phyloP scores from a whole-genome alignment of 169 alveolate genomes.

The Pseudocohnilembus persalinus region DNA sequence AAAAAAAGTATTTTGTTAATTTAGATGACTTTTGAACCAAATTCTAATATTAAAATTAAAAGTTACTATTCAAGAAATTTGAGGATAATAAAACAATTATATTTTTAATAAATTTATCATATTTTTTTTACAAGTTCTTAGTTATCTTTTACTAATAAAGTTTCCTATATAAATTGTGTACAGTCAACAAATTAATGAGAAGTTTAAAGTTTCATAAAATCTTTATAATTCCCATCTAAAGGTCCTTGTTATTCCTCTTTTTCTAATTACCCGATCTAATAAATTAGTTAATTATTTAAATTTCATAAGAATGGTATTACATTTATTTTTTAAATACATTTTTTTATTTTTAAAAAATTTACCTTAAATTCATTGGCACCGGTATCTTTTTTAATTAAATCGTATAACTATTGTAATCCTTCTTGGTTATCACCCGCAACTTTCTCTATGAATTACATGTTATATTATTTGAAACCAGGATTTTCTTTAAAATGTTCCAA shows the following conservation, averaged over 20 bases:
- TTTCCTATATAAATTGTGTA: slow-evolving; percentile 1
- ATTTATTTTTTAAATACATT: too few species aligned
- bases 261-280: slow-evolving; percentile 11
- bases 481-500: not conserved
- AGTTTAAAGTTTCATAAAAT: not conserved
- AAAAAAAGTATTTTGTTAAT: not conserved
- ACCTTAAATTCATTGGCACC: not conserved
- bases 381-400: not conserved
- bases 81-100: not conserved
- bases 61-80: too few species aligned
- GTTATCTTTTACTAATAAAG: slow-evolving; percentile 5
- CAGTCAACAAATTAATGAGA: slow-evolving; percentile 6
- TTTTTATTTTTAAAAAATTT: too few species aligned
- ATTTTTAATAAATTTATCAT: not conserved
- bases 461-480: not conserved
- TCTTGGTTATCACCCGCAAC: not conserved
- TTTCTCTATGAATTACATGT: not conserved
- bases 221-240: not conserved
- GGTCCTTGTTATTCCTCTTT: slow-evolving; percentile 22
- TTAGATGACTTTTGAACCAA: slow-evolving; percentile 13
- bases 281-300: not conserved
- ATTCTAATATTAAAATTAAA: not conserved
- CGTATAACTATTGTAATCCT: not conserved
- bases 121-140: slow-evolving; percentile 1
- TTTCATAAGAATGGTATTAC: not conserved